These are phyloP conservation scores for Rhexocercosporidium sp. DNA, from an alignment of 2,329 filamentous ascomycete species.

Conservation along the genomic window DNA sequence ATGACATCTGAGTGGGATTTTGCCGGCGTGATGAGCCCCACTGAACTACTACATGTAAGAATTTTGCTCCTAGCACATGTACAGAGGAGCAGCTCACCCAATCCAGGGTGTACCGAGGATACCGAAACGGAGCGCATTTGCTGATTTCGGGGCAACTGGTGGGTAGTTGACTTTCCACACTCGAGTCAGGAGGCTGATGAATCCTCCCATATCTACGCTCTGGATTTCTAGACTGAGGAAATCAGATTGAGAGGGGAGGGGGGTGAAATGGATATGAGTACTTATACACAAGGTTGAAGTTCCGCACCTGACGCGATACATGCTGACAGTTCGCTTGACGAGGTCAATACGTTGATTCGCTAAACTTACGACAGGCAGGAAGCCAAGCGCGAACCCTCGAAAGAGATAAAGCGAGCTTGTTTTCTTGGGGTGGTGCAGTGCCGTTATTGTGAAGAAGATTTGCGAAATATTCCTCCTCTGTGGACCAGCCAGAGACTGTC, in stretches of 20 bases:
- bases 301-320: not conserved
- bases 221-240: too few species aligned
- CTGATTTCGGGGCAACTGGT: conserved; percentile 20
- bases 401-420: too few species aligned
- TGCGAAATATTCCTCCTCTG: too few species aligned
- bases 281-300: too few species aligned
- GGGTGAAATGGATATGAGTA: too few species aligned
- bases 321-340: not conserved
- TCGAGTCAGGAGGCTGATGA: not conserved
- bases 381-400: not conserved
- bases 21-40: conserved; percentile 54
- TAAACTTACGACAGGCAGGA: not conserved
- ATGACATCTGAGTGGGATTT: conserved; percentile 58
- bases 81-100: conserved; percentile 34
- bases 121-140: conserved; percentile 41
- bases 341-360: not conserved
- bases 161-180: conserved; percentile 10
- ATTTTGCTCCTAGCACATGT: not conserved
- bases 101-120: conserved; percentile 45
- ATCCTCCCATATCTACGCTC: not conserved
- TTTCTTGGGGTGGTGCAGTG: too few species aligned
- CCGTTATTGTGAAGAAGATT: too few species aligned
- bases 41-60: conserved; percentile 40
- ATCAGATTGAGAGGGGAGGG: too few species aligned
- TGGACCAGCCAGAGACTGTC: too few species aligned